phyloP scores from a whole-genome alignment of 2,329 filamentous ascomycete species.

The Aspergillus tamarii region DNA sequence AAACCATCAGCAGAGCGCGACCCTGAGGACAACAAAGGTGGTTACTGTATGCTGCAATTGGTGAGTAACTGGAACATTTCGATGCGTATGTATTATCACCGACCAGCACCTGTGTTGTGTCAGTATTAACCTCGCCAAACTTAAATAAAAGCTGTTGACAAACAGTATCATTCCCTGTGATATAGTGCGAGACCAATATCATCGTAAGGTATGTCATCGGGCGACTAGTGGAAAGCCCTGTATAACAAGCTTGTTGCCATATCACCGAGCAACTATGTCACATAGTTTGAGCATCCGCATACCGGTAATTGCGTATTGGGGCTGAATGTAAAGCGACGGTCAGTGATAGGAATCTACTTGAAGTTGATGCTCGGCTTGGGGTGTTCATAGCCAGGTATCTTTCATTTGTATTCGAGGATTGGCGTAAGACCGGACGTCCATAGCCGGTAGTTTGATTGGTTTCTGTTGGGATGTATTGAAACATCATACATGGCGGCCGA shows the following conservation, averaged over 20 bases:
- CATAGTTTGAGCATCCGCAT: background rate
- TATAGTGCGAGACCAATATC: background rate
- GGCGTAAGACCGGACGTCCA: too few relatives aligned
- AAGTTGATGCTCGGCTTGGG: too few relatives aligned
- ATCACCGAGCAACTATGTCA: background rate
- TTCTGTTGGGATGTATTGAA: too few relatives aligned
- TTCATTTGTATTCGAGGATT: too few relatives aligned
- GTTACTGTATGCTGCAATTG: background rate
- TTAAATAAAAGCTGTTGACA: background rate
- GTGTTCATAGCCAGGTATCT: too few relatives aligned
- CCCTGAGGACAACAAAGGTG: background rate
- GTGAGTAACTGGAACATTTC: background rate
- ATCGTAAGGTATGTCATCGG: background rate
- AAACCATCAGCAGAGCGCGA: background rate
- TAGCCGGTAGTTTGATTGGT: too few relatives aligned
- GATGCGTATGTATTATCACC: background rate
- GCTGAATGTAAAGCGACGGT: too few relatives aligned
- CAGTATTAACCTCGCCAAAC: background rate
- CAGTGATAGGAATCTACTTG: too few relatives aligned
- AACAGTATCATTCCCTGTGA: background rate
- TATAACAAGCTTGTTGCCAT: background rate
- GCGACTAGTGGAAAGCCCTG: background rate
- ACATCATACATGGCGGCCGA: too few relatives aligned
- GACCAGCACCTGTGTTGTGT: background rate
- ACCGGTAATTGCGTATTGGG: background rate